Conservation (phyloP, 116 monocot genomes). For the Trichopus zeylanicus region DNA sequence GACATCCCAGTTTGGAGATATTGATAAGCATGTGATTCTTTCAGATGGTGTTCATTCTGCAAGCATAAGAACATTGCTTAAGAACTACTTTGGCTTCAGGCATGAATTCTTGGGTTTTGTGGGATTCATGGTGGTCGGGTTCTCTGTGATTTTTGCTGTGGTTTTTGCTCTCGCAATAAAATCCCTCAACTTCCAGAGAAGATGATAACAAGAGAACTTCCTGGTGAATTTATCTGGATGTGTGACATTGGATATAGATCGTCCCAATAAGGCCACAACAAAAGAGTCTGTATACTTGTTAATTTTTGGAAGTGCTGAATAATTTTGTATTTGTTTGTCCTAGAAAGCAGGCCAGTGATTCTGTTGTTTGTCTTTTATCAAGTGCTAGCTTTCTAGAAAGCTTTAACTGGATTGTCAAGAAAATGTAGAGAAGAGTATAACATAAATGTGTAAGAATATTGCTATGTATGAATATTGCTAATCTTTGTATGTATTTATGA, state of each 20-base stretch:
- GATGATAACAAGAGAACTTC: constrained; percentile 19
- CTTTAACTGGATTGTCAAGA: too few species aligned
- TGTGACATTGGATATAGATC: background rate
- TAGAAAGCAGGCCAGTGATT: too few species aligned
- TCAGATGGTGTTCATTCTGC: constrained; percentile 49
- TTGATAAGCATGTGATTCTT: constrained; percentile 42
- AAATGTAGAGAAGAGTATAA: too few species aligned
- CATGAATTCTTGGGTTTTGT: constrained; percentile 65
- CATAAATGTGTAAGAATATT: too few species aligned
- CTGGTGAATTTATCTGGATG: too few species aligned
- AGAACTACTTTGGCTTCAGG: constrained; percentile 63
- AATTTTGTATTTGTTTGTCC: too few species aligned
- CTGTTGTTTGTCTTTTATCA: too few species aligned
- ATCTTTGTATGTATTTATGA: background rate
- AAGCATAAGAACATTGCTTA: constrained; percentile 48
- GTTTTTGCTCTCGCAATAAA: constrained; percentile 82
- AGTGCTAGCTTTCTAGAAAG: too few species aligned
- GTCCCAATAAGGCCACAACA: background rate
- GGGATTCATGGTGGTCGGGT: constrained; percentile 66
- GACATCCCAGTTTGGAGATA: constrained; percentile 85
- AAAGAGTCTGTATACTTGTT: background rate
- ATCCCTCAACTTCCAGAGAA: constrained; percentile 80
- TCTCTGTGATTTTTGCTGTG: constrained; percentile 69
- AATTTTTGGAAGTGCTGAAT: too few species aligned
- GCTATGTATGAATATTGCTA: too few species aligned